Base-by-base conservation (phyloP, 495 filamentous ascomycete species). In the Hypoxylon crocopeplum region DNA sequence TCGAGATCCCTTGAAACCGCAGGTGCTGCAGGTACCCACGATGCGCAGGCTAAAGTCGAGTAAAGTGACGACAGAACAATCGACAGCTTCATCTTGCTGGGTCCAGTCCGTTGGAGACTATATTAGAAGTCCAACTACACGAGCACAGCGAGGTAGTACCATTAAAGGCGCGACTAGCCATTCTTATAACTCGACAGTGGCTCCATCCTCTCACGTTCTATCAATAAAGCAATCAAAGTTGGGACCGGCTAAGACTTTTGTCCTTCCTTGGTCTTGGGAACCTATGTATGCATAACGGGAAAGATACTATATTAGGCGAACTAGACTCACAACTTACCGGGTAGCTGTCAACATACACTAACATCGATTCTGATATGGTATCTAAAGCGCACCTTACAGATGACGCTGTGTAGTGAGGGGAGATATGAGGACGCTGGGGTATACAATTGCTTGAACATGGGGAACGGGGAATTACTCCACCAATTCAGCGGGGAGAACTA, bases 391-490 rank as follows among this genome's bases (percentile, higher is more conserved):
- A 5, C 40, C 41, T 53, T 48, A 33, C 37, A 57, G 41, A 41
- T 53, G 48, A 36, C 33, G 48, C 50, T 45, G n/a, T n/a, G 17
- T 48, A 22, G 21, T 46, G 47, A 41, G n/a, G n/a, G 41, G 47
- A 40, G 59, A 62, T 51, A 62, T 45, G 51, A 56, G 41, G 34
- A n/a, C 11, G 3, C 44, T 44, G 32, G 45, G 50, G 45, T 39
- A 51, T 40, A 40, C 17, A 20, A 27, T 7, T 13, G 32, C 5
- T 34, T 7, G 3, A 21, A 27, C 7, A 41, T 19, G 13, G 40
- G 21, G 22, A 11, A 48, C 33, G 42, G 44, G 49, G 25, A 61
- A 48, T 41, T 41, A 54, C 47, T 56, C 59, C 59, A 56, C 59
- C 59, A 56, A 42, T 47, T 52, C 40, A 8, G 41, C 29, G 46